Percentiles rank a stretch among this genome's conserved stretches.
Evolutionary conservation across 176 grass and related monocot species (phyloP).

Genomic region (Echinochloa phyllopogon): DNA sequence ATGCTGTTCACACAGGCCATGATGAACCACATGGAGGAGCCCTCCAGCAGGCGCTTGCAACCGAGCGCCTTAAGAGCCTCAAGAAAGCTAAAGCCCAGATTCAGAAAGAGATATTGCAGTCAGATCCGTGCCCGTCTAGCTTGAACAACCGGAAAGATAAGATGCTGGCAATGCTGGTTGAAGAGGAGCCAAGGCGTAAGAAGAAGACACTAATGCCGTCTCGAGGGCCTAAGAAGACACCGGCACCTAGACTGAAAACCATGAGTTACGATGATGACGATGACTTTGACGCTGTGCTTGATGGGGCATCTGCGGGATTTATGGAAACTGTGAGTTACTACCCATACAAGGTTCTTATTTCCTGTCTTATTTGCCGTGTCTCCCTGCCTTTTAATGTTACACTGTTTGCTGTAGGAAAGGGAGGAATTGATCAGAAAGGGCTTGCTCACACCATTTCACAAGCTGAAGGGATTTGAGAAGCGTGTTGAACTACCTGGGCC

Average conservation of each 20-base stretch:
- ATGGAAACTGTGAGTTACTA: slow-evolving; percentile 81
- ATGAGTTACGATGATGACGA: slow-evolving; percentile 72
- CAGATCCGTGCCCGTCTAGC: slow-evolving; percentile 25
- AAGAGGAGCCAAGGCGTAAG: slow-evolving; percentile 52
- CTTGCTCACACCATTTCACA: slow-evolving; percentile 93
- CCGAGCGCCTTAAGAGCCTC: slow-evolving; percentile 84
- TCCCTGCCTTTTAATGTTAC: slow-evolving; percentile 21
- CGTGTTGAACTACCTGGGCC: slow-evolving; percentile 59
- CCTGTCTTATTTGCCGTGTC: neutral
- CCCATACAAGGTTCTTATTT: neutral
- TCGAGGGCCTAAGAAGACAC: slow-evolving; percentile 34
- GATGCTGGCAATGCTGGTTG: slow-evolving; percentile 68
- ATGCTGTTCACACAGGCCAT: slow-evolving; percentile 2
- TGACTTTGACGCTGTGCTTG: slow-evolving; percentile 78
- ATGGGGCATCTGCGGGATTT: slow-evolving; percentile 80
- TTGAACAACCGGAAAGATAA: slow-evolving; percentile 32
- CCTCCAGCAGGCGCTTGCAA: slow-evolving; percentile 77
- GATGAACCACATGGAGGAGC: slow-evolving; percentile 39
- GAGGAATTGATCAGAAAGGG: slow-evolving; percentile 90
- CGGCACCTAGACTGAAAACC: slow-evolving; percentile 52
- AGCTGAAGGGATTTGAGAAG: slow-evolving; percentile 88
- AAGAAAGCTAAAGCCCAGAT: slow-evolving; percentile 82
- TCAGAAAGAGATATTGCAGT: slow-evolving; percentile 62
- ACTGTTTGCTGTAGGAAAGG: slow-evolving; percentile 64
- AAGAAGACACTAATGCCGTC: slow-evolving; percentile 47